Percentiles rank a stretch among this genome's conserved stretches.
phyloP scores from a whole-genome alignment of 805 yeast species.

The Kluyveromyces nonfermentans region DNA sequence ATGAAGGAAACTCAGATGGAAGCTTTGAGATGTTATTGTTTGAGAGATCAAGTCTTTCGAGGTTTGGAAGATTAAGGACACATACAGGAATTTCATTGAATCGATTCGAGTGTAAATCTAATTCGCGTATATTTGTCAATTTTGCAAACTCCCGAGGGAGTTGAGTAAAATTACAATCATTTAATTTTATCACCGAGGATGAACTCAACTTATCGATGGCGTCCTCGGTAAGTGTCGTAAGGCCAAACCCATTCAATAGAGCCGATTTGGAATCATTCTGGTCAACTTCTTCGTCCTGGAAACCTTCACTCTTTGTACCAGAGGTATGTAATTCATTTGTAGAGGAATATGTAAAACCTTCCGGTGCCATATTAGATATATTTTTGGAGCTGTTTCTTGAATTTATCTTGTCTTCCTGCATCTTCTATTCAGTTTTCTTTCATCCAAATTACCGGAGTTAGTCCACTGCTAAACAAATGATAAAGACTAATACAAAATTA shows the following conservation, averaged over 20 bases:
- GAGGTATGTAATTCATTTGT: background rate
- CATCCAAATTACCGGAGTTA: too few species aligned
- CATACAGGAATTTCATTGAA: conserved; percentile 45
- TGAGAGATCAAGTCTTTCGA: conserved; percentile 63
- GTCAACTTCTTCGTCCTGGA: background rate
- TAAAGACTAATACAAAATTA: too few species aligned
- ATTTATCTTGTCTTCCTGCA: too few species aligned
- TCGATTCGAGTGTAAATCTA: conserved; percentile 58
- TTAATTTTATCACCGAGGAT: conserved; percentile 45
- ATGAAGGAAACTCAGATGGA: conserved; percentile 34
- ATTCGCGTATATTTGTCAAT: conserved; percentile 40
- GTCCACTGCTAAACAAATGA: too few species aligned
- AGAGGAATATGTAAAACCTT: background rate
- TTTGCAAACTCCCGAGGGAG: conserved; percentile 41
- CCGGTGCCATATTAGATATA: background rate
- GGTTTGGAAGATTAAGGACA: conserved; percentile 29
- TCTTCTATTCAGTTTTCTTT: too few species aligned
- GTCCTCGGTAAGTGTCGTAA: conserved; percentile 31
- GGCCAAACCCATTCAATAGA: conserved; percentile 25
- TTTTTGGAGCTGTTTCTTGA: background rate
- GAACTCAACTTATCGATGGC: conserved; percentile 30
- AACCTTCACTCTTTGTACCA: background rate
- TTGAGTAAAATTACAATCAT: conserved; percentile 38
- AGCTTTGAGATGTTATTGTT: conserved; percentile 41
- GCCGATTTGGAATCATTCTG: background rate